Evolutionary conservation across 306 rosid genomes (phyloP).

Genomic region (Rosa chinensis): DNA sequence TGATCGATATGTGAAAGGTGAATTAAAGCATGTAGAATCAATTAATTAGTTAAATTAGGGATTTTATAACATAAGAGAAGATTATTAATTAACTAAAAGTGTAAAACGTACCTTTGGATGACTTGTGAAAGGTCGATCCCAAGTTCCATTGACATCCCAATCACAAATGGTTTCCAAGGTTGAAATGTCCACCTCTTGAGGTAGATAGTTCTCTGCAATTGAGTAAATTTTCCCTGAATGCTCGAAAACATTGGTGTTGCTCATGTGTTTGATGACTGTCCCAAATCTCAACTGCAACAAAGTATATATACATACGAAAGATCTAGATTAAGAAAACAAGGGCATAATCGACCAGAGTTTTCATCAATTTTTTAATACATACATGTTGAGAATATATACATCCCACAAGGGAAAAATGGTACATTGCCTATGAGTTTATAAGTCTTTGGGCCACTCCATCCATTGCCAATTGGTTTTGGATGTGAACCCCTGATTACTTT

Average conservation of each 20-base stretch:
- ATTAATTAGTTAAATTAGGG: background rate
- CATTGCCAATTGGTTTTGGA: no score
- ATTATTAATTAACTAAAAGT: background rate
- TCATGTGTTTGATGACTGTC: constrained; percentile 40
- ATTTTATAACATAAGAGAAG: background rate
- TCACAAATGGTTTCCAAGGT: constrained; percentile 37
- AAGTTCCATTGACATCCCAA: constrained; percentile 58
- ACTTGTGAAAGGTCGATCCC: constrained; percentile 66
- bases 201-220: constrained; percentile 50
- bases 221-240: constrained; percentile 61
- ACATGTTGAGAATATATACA: constrained; percentile 1
- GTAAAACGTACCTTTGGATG: constrained; percentile 59
- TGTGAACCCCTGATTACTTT: no score
- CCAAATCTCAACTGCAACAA: constrained; percentile 58
- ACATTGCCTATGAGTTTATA: no score
- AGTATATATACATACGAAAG: background rate
- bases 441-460: no score
- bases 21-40: background rate
- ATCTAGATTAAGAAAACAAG: background rate
- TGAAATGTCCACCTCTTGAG: constrained; percentile 63
- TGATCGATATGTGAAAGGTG: background rate
- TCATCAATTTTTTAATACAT: constrained; percentile 5
- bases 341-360: background rate
- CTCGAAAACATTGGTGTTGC: constrained; percentile 72
- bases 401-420: background rate